Base-by-base conservation (phyloP, 305 asterid species). In the Fraxinus angustifolia region DNA sequence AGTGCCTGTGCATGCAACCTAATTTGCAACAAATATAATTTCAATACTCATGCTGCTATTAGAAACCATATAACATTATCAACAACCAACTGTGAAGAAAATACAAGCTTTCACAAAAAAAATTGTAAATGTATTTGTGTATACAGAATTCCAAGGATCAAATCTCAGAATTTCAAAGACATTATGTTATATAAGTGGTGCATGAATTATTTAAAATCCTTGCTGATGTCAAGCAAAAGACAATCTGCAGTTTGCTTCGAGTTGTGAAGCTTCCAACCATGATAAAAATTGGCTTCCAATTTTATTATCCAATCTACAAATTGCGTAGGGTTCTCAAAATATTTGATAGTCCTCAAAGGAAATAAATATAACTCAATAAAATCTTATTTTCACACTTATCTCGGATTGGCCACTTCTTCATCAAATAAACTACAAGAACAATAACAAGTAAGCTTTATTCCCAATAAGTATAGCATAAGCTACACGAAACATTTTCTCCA, bases 1-100 rank as follows among this genome's bases (percentile, higher is more conserved):
- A 94, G 89, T 8, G 95, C 97, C 84, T 91, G 97, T 1, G 98
- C 98, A 12, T 93, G 97, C 91, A 92, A 86, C 97, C 96, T 94
- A 90, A 79, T 79, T 76, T 75, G 14, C 84, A 84, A 83, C 28
- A 5, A 80, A 70, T 1, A 34, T n/a, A 14, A 50, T 23, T 17
- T 76, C 33, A 38, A 17, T 53, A 58, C 76, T 30, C 33, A 28
- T 28, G 30, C 30, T 28, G 30, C 30, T 28, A 28, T 28, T 28
- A 28, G 30, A 28, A 28, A 28, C 30, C 30, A 28, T 28, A 28
- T 28, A 28, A 28, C 30, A 28, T 28, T 28, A 28, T 28, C 30
- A 28, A 28, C 30, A 28, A 28, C 30, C 30, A 28, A 28, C 30
- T 28, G 30, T 28, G 30, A 28, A 28, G 30, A 28, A 28, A 28